These are phyloP conservation scores for Candida sakaeoensis DNA, from an alignment of 805 yeast genomes.

Conservation along the genomic window DNA sequence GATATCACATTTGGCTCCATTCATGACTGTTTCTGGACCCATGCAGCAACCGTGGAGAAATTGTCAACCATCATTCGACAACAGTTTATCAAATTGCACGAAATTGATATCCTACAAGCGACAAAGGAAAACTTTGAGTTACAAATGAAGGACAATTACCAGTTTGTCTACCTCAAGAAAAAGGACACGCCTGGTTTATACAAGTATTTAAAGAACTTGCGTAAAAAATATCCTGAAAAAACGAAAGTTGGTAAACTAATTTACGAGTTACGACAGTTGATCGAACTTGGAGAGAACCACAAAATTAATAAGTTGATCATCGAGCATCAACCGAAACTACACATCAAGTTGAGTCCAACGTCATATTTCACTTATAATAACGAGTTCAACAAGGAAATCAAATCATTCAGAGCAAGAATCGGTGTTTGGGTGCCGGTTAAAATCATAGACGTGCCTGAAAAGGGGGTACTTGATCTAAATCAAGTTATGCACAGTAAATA, in stretches of 20 bases:
- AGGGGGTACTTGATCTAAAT: slow-evolving; percentile 30
- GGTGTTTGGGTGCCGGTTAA: slow-evolving; percentile 32
- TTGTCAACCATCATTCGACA: slow-evolving; percentile 27
- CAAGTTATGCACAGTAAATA: slow-evolving; percentile 29
- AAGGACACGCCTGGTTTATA: slow-evolving; percentile 12
- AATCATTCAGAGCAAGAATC: slow-evolving; percentile 3
- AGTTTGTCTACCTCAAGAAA: slow-evolving; percentile 30
- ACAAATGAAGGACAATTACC: slow-evolving; percentile 22
- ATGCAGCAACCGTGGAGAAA: slow-evolving; percentile 25
- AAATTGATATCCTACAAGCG: slow-evolving; percentile 20
- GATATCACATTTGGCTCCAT: slow-evolving; percentile 33
- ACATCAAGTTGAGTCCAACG: slow-evolving; percentile 9
- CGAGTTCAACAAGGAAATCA: background rate
- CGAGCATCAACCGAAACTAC: slow-evolving; percentile 20
- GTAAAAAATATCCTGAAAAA: slow-evolving; percentile 8
- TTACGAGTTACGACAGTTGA: slow-evolving; percentile 4
- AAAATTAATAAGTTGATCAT: slow-evolving; percentile 11
- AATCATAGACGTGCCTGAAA: slow-evolving; percentile 24
- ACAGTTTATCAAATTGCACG: slow-evolving; percentile 33
- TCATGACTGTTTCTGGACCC: slow-evolving; percentile 45
- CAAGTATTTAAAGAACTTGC: slow-evolving; percentile 4
- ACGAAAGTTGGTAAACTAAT: background rate
- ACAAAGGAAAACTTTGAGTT: slow-evolving; percentile 24
- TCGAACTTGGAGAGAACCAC: slow-evolving; percentile 6
- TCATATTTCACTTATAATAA: slow-evolving; percentile 1